Evolutionary conservation across 331 rosid genomes (phyloP), one percentile per base, ranked within the genome.

Genomic region (Pyrus hybrid): DNA sequence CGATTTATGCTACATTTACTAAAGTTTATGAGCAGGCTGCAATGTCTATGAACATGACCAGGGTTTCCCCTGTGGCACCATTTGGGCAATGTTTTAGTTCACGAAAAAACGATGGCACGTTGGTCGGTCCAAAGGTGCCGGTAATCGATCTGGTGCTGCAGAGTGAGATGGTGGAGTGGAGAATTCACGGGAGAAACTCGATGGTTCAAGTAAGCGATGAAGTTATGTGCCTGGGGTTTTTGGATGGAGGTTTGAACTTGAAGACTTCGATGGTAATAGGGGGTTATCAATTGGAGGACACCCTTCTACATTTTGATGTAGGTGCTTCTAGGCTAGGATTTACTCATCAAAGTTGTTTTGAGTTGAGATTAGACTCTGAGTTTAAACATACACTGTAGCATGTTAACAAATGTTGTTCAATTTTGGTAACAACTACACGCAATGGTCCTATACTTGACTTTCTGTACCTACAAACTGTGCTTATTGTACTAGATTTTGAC

Each of bases 231-330:
- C 67, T 88, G 57, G 92, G 86, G 11, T 77, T 88, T 25, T 68
- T 88, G 21, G 82, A 88, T 51, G 87, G 88, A 8, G 87, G 90
- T 8, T 33, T 26, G 21, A 53, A 77, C 62, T 63, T 68, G 53
- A 77, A 26, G 74, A 83, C 72, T 30, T 79, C 84, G 3, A 64
- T 88, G 33, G 83, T 84, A 2, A 69, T 88, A 13, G 92, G 90
- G 13, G 92, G 84, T 22, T 54, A 77, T 28, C 90, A 84, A 18
- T 5, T 86, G 60, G 90, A 88, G 56, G 87, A 84, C n/a, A 71
- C 69, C 25, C 78, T 84, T 8, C 58, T 86, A 5, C 86, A 86
- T 35, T 86, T 86, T 72, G 88, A 88, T 76, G 71, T 84, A 67
- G 81, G 70, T 3, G n/a, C 82, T 62, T 84, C 83, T 0, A 80